These are phyloP conservation scores for Yarrowia galli DNA, from an alignment of 1,139 yeast species.

Conservation along the genomic window DNA sequence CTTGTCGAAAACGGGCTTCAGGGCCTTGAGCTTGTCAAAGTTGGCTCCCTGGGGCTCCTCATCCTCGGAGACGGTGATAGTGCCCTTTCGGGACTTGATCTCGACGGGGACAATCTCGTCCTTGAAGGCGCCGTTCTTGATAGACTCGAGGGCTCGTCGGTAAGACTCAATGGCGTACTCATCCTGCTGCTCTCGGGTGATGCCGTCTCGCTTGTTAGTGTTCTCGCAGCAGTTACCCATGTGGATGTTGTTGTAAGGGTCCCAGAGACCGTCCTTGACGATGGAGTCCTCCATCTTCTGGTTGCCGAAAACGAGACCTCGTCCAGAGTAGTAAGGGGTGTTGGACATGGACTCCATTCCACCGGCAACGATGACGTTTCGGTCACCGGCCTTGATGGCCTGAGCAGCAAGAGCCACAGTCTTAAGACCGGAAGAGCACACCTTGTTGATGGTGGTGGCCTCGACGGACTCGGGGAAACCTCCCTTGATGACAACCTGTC, in stretches of 20 bases:
- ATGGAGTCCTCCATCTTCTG: slow-evolving; percentile 59
- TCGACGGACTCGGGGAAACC: slow-evolving; percentile 62
- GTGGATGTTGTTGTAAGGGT: slow-evolving; percentile 61
- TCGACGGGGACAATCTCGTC: slow-evolving; percentile 63
- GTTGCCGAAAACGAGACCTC: slow-evolving; percentile 61
- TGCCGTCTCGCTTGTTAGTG: slow-evolving; percentile 61
- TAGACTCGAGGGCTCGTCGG: slow-evolving; percentile 59
- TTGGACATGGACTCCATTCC: slow-evolving; percentile 72
- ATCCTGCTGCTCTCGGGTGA: slow-evolving; percentile 66
- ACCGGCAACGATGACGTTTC: slow-evolving; percentile 64
- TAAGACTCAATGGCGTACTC: slow-evolving; percentile 61
- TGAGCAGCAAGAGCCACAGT: slow-evolving; percentile 64
- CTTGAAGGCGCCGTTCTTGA: slow-evolving; percentile 57
- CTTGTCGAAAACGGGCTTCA: slow-evolving; percentile 87
- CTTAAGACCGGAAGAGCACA: slow-evolving; percentile 68
- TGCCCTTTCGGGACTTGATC: slow-evolving; percentile 63
- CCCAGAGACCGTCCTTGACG: slow-evolving; percentile 64
- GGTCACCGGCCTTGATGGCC: slow-evolving; percentile 61
- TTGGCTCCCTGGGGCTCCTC: slow-evolving; percentile 73
- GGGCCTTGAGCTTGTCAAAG: slow-evolving; percentile 69
- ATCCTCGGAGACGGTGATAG: slow-evolving; percentile 61
- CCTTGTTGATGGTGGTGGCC: slow-evolving; percentile 67
- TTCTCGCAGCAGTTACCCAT: slow-evolving; percentile 72
- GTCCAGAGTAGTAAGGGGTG: slow-evolving; percentile 57
- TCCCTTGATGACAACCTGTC: slow-evolving; percentile 67